Conservation (phyloP, 2,329 filamentous ascomycete species). For the Alternaria atra region DNA sequence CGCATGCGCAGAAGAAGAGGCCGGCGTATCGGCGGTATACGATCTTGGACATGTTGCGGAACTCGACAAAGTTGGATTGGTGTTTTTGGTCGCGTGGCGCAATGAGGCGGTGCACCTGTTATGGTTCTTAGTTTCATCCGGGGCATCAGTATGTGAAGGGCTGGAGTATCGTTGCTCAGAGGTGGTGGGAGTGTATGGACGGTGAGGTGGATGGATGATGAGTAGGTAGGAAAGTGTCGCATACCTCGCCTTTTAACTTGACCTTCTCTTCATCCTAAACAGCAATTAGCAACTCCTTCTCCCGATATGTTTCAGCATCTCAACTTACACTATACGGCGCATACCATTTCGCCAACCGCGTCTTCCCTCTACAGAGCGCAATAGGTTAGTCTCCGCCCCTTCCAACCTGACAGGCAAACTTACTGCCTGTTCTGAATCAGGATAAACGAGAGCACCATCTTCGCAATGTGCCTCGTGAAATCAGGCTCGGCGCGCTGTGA, state of each 20-base stretch:
- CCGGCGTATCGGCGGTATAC: conserved; percentile 97
- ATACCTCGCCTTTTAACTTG: conserved; percentile 95
- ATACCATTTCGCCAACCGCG: conserved; percentile 98
- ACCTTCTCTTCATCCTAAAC: conserved; percentile 92
- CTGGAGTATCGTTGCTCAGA: neutral
- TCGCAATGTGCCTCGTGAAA: conserved; percentile 21
- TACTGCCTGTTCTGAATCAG: conserved; percentile 90
- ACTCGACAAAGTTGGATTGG: conserved; percentile 99
- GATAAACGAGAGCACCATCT: conserved; percentile 81
- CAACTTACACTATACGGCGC: conserved; percentile 81
- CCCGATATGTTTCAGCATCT: neutral
- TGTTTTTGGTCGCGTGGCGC: conserved; percentile 98
- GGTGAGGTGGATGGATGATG: conserved; percentile 4
- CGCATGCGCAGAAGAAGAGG: conserved; percentile 98
- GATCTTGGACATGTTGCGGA: conserved; percentile 86
- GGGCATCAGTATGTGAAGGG: neutral
- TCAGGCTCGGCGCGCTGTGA: conserved; percentile 19
- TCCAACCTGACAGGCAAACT: neutral
- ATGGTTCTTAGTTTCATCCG: neutral
- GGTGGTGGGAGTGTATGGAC: neutral
- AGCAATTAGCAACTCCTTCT: conserved; percentile 25
- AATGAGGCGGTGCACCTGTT: conserved; percentile 93
- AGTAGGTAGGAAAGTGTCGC: conserved; percentile 30
- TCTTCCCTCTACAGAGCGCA: conserved; percentile 79
- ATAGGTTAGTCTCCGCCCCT: neutral